Conservation (phyloP, 75 land plant species). For the Pseudotsuga menziesii region DNA sequence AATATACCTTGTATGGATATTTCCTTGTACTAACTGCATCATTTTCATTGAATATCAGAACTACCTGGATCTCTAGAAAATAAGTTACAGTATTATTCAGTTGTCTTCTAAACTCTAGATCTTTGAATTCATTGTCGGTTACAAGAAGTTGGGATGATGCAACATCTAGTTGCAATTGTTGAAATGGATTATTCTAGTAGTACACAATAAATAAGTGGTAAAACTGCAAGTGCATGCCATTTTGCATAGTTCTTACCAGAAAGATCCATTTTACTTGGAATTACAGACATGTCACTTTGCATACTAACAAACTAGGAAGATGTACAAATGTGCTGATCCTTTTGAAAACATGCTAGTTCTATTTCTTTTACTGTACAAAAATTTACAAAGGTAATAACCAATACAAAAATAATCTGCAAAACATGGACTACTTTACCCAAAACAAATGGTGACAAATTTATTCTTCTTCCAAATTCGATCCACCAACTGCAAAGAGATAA, state of each 20-base stretch:
- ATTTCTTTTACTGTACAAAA: too few species aligned
- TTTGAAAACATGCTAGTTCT: too few species aligned
- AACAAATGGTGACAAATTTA: too few species aligned
- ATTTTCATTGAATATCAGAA: slow-evolving; percentile 96
- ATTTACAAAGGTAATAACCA: too few species aligned
- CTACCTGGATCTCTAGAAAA: slow-evolving; percentile 57
- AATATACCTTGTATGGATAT: slow-evolving; percentile 78
- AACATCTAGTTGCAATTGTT: slow-evolving; percentile 82
- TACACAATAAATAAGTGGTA: not conserved
- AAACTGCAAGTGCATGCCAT: not conserved
- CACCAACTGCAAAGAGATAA: too few species aligned
- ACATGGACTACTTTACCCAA: too few species aligned
- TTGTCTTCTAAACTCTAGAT: slow-evolving; percentile 66
- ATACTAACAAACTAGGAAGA: not conserved
- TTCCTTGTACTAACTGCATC: slow-evolving; percentile 89
- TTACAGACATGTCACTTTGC: not conserved
- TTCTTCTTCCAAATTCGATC: too few species aligned
- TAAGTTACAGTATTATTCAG: slow-evolving; percentile 72
- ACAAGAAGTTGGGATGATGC: slow-evolving; percentile 92
- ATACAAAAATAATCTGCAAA: too few species aligned
- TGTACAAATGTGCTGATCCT: not conserved
- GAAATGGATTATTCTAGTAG: not conserved
- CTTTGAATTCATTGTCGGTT: slow-evolving; percentile 81
- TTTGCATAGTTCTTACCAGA: not conserved
- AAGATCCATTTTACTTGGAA: not conserved